Evolutionary conservation across 495 filamentous ascomycete species (phyloP), one percentile per base, ranked within the genome.

Genomic region (Aspergillus incahuasiensis): DNA sequence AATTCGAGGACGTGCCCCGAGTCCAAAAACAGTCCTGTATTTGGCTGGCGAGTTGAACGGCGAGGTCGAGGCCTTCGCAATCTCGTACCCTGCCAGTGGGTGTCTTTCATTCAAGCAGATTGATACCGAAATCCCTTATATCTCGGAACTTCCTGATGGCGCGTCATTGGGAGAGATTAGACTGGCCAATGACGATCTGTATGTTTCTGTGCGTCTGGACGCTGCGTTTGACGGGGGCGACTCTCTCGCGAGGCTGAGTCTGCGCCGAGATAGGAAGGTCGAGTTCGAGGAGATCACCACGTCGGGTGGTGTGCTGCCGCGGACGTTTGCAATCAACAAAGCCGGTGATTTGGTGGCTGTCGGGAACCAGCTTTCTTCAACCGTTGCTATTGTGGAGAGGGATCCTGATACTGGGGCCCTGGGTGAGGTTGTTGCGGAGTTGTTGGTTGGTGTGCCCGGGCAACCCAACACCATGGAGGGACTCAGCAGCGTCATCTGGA

Each of bases 301-400:
- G 0, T 77, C 86, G 4, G 82, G 80, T 21, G 88, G 88, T 3
- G 59, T 68, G 5, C 70, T 74, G 43, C 87, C 89, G 6, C 70
- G 87, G 39, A 84, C 87, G 28, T 83, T 90, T 65, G 80, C 77
- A 32, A 70, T 91, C 59, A 89, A 85, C 60, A 75, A 75, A 54
- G 77, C 75, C 6, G 86, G 86, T 1, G 77, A 76, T 59, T 63
- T 84, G 43, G 73, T 84, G 3, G 85, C 82, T 1, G 78, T 86
- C 45, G 84, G 81, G n/a, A 73, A 86, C 57, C 84, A 88, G 68
- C 69, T 62, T 4, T 80, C 79, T 51, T 72, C 76, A 25, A 79
- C 77, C 41, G 81, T 88, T 6, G 84, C 78, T 11, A 66, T 90
- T 63, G 76, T 89, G 48, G 62, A 74, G 63, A 69, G 86, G 12